Evolutionary conservation across 108 stramenopile genomes (phyloP).

Genomic region (Skeletonema grethae): DNA sequence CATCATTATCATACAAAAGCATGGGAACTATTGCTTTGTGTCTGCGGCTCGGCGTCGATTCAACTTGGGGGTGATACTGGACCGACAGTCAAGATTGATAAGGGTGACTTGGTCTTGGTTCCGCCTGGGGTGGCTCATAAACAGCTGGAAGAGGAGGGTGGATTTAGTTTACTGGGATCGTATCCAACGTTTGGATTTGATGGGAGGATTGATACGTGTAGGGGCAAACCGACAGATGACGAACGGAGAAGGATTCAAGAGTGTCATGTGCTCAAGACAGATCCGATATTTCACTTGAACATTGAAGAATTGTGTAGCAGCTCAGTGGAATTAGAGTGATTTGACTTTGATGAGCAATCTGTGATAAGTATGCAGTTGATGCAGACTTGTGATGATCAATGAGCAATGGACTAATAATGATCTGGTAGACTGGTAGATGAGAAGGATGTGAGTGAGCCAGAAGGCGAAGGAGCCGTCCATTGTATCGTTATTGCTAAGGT

Average conservation of each 20-base stretch:
- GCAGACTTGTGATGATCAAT: too few species aligned
- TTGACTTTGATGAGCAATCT: too few species aligned
- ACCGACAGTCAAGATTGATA: slow-evolving; percentile 9
- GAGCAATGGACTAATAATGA: too few species aligned
- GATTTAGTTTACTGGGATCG: slow-evolving; percentile 37
- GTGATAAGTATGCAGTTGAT: too few species aligned
- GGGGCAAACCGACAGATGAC: slow-evolving; percentile 12
- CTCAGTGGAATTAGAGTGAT: too few species aligned
- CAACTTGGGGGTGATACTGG: slow-evolving; percentile 33
- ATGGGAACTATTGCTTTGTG: slow-evolving; percentile 40
- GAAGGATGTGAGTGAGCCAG: too few species aligned
- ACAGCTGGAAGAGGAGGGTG: slow-evolving; percentile 21
- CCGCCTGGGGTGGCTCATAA: slow-evolving; percentile 45
- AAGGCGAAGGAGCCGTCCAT: too few species aligned
- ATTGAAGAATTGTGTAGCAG: background rate
- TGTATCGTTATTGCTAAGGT: too few species aligned
- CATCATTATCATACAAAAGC: slow-evolving; percentile 46
- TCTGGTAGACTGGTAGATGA: too few species aligned
- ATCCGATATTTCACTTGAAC: slow-evolving; percentile 3
- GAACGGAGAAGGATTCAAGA: slow-evolving; percentile 22
- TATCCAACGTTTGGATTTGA: slow-evolving; percentile 23
- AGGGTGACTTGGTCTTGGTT: slow-evolving; percentile 33
- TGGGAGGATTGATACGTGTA: slow-evolving; percentile 36
- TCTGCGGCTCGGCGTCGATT: slow-evolving; percentile 26
- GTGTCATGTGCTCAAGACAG: slow-evolving; percentile 6